Evolutionary conservation across 441 rosid genomes (phyloP).

Genomic region (Syzygium syzygioides): DNA sequence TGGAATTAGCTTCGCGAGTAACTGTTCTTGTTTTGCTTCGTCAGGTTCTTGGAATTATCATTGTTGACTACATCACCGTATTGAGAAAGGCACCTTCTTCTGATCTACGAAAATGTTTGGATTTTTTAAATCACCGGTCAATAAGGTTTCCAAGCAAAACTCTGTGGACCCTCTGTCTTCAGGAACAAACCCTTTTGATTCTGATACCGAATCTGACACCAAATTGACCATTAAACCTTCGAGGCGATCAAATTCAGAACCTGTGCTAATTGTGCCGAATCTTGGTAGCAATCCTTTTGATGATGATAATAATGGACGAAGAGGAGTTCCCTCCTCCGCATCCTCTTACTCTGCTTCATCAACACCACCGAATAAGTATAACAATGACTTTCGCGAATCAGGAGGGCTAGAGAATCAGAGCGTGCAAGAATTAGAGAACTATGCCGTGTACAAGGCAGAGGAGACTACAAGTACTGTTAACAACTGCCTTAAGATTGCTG

Average conservation of each 20-base stretch:
- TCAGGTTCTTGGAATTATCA: neutral
- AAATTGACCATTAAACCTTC: constrained; percentile 23
- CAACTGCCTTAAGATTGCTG: constrained; percentile 58
- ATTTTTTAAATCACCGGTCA: constrained; percentile 31
- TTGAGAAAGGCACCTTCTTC: neutral
- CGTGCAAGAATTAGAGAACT: constrained; percentile 48
- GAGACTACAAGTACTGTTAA: constrained; percentile 51
- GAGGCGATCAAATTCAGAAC: constrained; percentile 54
- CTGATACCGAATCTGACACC: constrained; percentile 13
- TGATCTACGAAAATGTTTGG: constrained; percentile 37
- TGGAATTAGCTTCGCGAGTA: neutral
- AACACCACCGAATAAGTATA: constrained; percentile 23
- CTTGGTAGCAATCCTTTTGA: neutral
- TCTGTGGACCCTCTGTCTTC: neutral
- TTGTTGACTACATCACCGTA: neutral
- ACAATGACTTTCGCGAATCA: constrained; percentile 36
- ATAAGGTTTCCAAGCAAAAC: constrained; percentile 6
- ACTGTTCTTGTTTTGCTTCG: neutral
- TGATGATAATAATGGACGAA: constrained; percentile 5
- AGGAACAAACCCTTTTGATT: neutral
- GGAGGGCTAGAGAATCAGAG: constrained; percentile 54
- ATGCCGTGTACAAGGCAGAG: constrained; percentile 53
- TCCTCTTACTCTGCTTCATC: constrained; percentile 8
- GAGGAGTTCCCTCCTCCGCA: constrained; percentile 2
- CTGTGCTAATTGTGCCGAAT: constrained; percentile 25